These are phyloP conservation scores for Stemphylium lycopersici DNA, from an alignment of 2,329 filamentous ascomycete genomes.

Conservation along the genomic window DNA sequence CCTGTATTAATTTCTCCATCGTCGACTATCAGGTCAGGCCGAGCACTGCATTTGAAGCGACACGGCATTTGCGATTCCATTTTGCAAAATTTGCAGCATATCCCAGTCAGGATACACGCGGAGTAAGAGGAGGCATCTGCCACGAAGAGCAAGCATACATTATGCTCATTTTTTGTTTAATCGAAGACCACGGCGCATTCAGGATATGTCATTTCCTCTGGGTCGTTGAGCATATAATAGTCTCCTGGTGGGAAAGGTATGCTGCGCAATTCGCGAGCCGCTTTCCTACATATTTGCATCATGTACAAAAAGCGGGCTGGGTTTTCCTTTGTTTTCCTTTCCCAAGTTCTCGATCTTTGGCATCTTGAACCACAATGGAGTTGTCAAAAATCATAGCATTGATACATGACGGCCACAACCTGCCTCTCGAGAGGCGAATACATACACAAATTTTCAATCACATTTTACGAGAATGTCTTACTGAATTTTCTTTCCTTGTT, in stretches of 20 bases:
- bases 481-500: neutral
- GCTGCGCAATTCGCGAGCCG: conserved; percentile 23
- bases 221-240: conserved; percentile 25
- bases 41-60: conserved; percentile 44
- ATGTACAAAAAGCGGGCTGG: conserved; percentile 44
- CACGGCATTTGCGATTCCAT: conserved; percentile 35
- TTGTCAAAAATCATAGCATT: conserved; percentile 24
- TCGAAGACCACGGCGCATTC: conserved; percentile 20
- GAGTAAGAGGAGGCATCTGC: conserved; percentile 21
- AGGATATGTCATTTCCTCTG: conserved; percentile 13
- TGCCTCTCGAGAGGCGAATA: conserved; percentile 26
- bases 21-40: conserved; percentile 26
- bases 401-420: conserved; percentile 20
- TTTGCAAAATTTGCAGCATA: conserved; percentile 34
- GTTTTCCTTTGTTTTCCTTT: conserved; percentile 16
- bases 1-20: conserved; percentile 43
- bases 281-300: conserved; percentile 20
- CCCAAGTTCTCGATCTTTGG: conserved; percentile 18
- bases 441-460: conserved; percentile 32
- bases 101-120: conserved; percentile 22
- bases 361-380: conserved; percentile 19
- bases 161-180: conserved; percentile 15
- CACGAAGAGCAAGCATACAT: conserved; percentile 11
- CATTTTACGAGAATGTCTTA: conserved; percentile 18
- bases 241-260: conserved; percentile 21